phyloP scores from a whole-genome alignment of 768 basidiomycete species.

The Omphalotus guepiniiformis region DNA sequence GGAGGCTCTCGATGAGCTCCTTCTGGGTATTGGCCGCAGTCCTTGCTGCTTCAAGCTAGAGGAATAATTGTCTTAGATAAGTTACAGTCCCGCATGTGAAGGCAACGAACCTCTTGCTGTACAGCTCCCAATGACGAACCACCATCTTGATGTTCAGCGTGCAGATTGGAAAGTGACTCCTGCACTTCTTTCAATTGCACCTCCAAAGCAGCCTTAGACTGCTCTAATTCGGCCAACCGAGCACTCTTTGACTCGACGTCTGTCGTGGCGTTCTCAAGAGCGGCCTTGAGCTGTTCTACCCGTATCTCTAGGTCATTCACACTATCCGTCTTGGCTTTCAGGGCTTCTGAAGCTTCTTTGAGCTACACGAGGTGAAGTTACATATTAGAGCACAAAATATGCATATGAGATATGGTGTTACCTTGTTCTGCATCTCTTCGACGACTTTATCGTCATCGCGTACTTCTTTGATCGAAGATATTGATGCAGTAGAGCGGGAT shows the following conservation, averaged over 20 bases:
- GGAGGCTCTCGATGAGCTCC: conserved; percentile 43
- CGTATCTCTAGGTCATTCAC: conserved; percentile 52
- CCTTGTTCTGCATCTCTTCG: conserved; percentile 60
- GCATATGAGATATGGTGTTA: conserved; percentile 18
- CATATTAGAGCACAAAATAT: background rate
- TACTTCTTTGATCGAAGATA: conserved; percentile 71
- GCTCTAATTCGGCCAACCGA: conserved; percentile 42
- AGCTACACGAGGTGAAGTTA: conserved; percentile 38
- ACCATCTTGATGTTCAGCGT: conserved; percentile 26
- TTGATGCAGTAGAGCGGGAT: conserved; percentile 50
- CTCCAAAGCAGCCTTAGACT: conserved; percentile 46
- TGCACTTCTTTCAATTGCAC: conserved; percentile 41
- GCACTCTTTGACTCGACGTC: conserved; percentile 46
- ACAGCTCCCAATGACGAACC: conserved; percentile 36
- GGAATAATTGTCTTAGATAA: conserved; percentile 4
- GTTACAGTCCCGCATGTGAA: background rate
- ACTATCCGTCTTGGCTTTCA: conserved; percentile 48
- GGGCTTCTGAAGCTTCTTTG: conserved; percentile 48
- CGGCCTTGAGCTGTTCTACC: conserved; percentile 43
- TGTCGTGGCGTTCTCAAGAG: conserved; percentile 41
- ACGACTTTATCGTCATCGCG: conserved; percentile 56
- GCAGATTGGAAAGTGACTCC: conserved; percentile 34
- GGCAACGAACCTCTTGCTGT: conserved; percentile 46
- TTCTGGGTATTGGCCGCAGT: conserved; percentile 35
- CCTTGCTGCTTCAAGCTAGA: conserved; percentile 52